Evolutionary conservation across 495 filamentous ascomycete genomes (phyloP), one percentile per base, ranked within the genome.

Genomic region (Penicillium fimorum): DNA sequence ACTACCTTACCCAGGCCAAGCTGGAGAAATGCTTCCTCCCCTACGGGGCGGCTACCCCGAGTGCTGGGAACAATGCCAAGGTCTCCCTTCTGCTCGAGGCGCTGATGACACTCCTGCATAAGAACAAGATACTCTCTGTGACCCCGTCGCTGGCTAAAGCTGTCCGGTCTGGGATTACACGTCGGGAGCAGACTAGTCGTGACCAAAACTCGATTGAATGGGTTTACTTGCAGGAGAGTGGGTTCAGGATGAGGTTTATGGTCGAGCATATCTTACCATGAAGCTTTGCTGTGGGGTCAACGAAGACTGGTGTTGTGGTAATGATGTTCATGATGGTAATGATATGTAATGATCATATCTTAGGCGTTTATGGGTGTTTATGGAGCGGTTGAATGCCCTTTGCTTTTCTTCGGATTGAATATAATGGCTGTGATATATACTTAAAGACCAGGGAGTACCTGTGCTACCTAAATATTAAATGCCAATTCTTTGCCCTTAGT

Each of bases 21-120:
- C 70, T 96, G 22, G 80, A 89, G 56, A 55, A 75, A 43, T 85
- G 82, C 63, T 95, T 84, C 64, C 76, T 96, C 2, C 91, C 90
- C 0, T 90, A 79, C 50, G 71, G 85, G 1, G 90, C 92, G 0
- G 85, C 82, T 45, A 84, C 79, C 0, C 69, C 79, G 5, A 82
- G 76, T 7, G 69, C 80, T 0, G 79, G 78, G 5, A 90, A 95
- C 47, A 96, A 97, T 64, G 85, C 88, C 3, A 92, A 91, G 70
- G 76, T 96, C 32, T 87, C 87, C 4, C 70, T 96, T 3, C 65
- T 90, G 48, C 67, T 96, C 0, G 93, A 98, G 70, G 77, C 78
- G 0, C 67, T 95, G 52, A 58, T 93, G 49, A 78, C 85, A 43
- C 70, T 87, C 4, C 63, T 92, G n/a, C 76, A 77, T 1, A 62